Conservation (phyloP, 371 early-diverging fungal genomes). For the Syncephalastrum racemosum region DNA sequence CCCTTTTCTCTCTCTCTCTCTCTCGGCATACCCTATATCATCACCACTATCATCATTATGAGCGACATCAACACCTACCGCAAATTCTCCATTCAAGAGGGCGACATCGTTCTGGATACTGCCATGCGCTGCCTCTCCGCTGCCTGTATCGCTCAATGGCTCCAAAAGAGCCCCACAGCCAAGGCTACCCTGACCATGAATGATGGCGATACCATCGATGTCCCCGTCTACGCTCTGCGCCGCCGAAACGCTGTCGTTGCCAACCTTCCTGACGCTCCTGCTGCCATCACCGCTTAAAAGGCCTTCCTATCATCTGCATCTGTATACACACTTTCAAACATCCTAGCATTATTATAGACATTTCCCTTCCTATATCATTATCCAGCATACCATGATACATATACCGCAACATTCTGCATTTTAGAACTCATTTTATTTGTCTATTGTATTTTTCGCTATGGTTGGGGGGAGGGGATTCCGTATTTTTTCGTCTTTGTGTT, state of each 20-base stretch:
- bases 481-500: no score
- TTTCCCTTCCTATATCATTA: no score
- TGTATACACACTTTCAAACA: not conserved
- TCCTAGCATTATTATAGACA: no score
- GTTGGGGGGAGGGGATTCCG: no score
- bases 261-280: constrained; percentile 43
- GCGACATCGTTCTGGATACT: constrained; percentile 33
- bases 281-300: constrained; percentile 17
- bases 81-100: constrained; percentile 36
- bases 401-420: no score
- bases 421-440: no score
- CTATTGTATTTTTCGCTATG: no score
- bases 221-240: constrained; percentile 43
- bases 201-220: constrained; percentile 31
- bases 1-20: no score
- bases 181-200: constrained; percentile 37
- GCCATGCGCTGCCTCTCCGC: constrained; percentile 27
- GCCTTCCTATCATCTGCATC: not conserved
- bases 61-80: constrained; percentile 6
- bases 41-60: no score
- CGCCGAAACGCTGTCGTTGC: constrained; percentile 49
- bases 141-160: constrained; percentile 38
- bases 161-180: constrained; percentile 38
- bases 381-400: no score
- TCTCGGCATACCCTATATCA: no score